Evolutionary conservation across 768 basidiomycete genomes (phyloP).

Genomic region (Mycena crocata): DNA sequence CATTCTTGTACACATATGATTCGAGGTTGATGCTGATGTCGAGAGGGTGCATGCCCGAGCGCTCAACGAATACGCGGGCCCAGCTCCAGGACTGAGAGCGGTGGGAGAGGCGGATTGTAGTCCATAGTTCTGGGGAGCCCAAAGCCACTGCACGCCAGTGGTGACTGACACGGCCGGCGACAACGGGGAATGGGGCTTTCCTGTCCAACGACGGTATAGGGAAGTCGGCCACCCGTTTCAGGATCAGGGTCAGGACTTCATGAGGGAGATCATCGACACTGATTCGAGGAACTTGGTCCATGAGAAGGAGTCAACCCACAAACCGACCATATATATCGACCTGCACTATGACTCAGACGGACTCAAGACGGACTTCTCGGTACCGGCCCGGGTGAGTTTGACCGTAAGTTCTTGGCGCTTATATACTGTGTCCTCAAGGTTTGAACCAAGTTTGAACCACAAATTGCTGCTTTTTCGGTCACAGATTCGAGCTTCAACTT

Average conservation of each 20-base stretch:
- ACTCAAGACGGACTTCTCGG: too few species aligned
- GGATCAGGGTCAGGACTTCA: conserved; percentile 4
- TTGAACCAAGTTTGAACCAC: too few species aligned
- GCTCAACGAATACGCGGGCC: conserved; percentile 5
- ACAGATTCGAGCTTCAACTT: too few species aligned
- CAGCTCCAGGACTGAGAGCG: background rate
- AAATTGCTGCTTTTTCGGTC: too few species aligned
- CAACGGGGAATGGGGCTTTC: background rate
- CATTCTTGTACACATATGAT: background rate
- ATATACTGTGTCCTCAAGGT: too few species aligned
- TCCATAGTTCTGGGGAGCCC: conserved; percentile 16
- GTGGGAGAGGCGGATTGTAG: conserved; percentile 15
- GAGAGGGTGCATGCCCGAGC: conserved; percentile 1
- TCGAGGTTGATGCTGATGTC: conserved; percentile 18
- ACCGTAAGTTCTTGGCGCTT: too few species aligned
- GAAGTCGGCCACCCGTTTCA: conserved; percentile 6
- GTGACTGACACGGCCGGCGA: conserved; percentile 8
- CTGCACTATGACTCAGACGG: too few species aligned
- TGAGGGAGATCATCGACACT: conserved; percentile 4
- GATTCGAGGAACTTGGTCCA: background rate
- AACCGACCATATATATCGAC: too few species aligned
- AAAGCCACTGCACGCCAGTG: conserved; percentile 12
- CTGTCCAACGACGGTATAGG: background rate
- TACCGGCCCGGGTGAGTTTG: too few species aligned
- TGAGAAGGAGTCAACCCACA: background rate